A percentile compares a stretch with the other conserved stretches of the same genome.
phyloP scores from a whole-genome alignment of 306 rosid species.

The Casuarina equisetifolia region DNA sequence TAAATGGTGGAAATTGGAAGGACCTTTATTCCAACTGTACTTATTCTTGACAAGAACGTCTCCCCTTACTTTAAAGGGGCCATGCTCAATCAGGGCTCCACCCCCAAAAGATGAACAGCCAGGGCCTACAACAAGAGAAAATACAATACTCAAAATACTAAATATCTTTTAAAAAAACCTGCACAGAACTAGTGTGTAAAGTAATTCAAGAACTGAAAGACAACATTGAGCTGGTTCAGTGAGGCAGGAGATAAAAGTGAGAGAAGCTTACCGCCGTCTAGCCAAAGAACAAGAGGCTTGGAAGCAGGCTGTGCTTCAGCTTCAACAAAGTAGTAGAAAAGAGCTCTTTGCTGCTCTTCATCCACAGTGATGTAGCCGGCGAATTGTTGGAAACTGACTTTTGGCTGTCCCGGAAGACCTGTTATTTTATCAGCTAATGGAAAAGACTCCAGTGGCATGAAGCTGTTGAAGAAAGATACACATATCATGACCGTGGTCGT shows the following conservation, averaged over 20 bases:
- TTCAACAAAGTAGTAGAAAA: conserved; percentile 82
- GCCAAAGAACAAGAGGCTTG: conserved; percentile 84
- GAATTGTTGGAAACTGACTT: conserved; percentile 64
- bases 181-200: too few relatives aligned
- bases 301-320: conserved; percentile 66
- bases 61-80: conserved; percentile 33
- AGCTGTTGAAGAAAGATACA: neutral
- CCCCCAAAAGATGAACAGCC: conserved; percentile 37
- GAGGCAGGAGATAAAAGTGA: neutral
- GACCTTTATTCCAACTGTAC: conserved; percentile 47
- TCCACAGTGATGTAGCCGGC: conserved; percentile 72
- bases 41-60: conserved; percentile 18
- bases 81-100: conserved; percentile 42
- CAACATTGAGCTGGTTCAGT: neutral
- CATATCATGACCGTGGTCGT: conserved; percentile 27
- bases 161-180: too few relatives aligned
- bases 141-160: neutral
- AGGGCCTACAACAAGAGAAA: conserved; percentile 23
- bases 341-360: conserved; percentile 55
- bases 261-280: conserved; percentile 54
- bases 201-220: neutral
- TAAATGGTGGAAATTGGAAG: neutral
- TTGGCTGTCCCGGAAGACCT: conserved; percentile 74
- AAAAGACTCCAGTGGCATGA: conserved; percentile 30
- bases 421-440: conserved; percentile 45